These are phyloP conservation scores for Cladosporium colombiae DNA, from an alignment of 2,329 filamentous ascomycete species.

Conservation along the genomic window DNA sequence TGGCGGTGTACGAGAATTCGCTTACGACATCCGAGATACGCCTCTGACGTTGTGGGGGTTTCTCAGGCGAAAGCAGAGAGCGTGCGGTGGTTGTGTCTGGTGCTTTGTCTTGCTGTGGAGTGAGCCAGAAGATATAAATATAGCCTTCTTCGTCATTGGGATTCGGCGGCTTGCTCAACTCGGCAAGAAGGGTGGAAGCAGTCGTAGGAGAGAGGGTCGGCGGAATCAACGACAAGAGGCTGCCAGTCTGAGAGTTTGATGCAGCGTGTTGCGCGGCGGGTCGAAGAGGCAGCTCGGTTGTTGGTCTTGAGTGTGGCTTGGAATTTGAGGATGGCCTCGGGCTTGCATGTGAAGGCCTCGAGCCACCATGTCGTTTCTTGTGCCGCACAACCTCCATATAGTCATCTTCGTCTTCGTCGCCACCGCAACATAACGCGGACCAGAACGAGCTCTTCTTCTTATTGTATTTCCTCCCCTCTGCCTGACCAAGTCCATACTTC, in stretches of 20 bases:
- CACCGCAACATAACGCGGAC: conserved; percentile 45
- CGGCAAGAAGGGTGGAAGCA: conserved; percentile 69
- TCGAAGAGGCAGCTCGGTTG: conserved; percentile 11
- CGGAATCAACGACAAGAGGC: conserved; percentile 69
- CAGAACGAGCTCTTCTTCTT: conserved; percentile 42
- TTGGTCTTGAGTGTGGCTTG: conserved; percentile 20
- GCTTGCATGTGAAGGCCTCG: conserved; percentile 2
- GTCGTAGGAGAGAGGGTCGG: conserved; percentile 65
- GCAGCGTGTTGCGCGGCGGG: conserved; percentile 22
- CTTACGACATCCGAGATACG: conserved; percentile 38
- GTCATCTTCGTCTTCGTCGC: conserved; percentile 41
- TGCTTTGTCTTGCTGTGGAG: conserved; percentile 59
- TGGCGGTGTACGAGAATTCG: conserved; percentile 33
- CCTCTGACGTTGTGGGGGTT: conserved; percentile 24
- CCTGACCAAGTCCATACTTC: conserved; percentile 19
- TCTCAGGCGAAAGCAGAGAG: conserved; percentile 34
- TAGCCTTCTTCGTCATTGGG: conserved; percentile 78
- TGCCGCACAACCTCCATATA: conserved; percentile 48
- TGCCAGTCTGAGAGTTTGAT: conserved; percentile 33
- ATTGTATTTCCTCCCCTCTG: conserved; percentile 31
- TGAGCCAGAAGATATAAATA: conserved; percentile 99
- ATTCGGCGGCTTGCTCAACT: conserved; percentile 75
- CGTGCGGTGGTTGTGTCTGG: conserved; percentile 48
- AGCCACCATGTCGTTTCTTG: conserved; percentile 36
- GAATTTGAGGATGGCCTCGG: background rate